These are phyloP conservation scores for Stylonectria norvegica DNA, from an alignment of 2,329 filamentous ascomycete species.

Conservation along the genomic window DNA sequence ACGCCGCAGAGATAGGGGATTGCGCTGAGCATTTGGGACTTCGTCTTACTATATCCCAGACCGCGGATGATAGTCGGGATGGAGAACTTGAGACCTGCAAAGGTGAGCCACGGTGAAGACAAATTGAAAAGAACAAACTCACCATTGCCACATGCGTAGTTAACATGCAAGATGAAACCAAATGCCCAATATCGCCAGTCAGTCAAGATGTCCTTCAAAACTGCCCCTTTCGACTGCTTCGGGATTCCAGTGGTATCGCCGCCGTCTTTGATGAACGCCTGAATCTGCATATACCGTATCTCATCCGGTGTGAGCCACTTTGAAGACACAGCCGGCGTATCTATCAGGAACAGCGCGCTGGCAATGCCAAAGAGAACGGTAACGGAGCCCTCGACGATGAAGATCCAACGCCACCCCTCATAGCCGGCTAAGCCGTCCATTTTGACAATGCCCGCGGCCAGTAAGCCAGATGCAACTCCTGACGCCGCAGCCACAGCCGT, in stretches of 20 bases:
- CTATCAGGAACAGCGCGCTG: constrained; percentile 64
- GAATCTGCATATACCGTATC: constrained; percentile 68
- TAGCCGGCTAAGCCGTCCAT: constrained; percentile 64
- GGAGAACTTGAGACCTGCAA: constrained; percentile 56
- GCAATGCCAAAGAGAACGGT: constrained; percentile 64
- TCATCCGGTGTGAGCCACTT: too few relatives aligned
- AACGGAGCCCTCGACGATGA: constrained; percentile 66
- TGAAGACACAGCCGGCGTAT: too few relatives aligned
- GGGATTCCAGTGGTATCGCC: constrained; percentile 11
- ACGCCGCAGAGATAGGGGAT: constrained; percentile 61
- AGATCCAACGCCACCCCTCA: constrained; percentile 63
- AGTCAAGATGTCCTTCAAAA: constrained; percentile 60
- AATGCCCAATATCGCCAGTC: too few relatives aligned
- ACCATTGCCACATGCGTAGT: too few relatives aligned
- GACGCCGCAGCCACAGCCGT: constrained; percentile 79
- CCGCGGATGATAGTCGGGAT: constrained; percentile 62
- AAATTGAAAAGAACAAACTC: too few relatives aligned
- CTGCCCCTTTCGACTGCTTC: constrained; percentile 70
- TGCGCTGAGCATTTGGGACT: constrained; percentile 64
- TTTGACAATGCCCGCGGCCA: constrained; percentile 66
- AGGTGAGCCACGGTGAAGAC: too few relatives aligned
- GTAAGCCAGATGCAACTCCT: constrained; percentile 70
- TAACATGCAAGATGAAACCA: too few relatives aligned
- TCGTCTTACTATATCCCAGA: constrained; percentile 54
- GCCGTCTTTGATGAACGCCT: constrained; percentile 61